Conservation (phyloP, 257 asterid genomes). For the Linaria vulgaris region DNA sequence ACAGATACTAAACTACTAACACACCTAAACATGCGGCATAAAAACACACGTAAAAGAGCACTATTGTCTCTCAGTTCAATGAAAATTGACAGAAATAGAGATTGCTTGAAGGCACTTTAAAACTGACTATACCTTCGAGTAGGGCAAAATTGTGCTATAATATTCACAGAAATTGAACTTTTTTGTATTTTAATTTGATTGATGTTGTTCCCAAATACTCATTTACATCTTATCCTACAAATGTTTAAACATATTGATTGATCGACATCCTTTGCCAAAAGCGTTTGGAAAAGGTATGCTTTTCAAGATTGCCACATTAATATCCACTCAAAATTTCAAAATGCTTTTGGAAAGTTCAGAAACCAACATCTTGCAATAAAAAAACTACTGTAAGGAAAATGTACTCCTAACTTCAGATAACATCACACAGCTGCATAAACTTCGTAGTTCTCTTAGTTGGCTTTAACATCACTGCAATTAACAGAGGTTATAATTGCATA, state of each 20-base stretch:
- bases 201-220: slow-evolving; percentile 14
- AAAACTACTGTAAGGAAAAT: too few relatives aligned
- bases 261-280: background rate
- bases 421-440: too few relatives aligned
- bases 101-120: slow-evolving; percentile 7
- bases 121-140: slow-evolving; percentile 11
- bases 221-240: background rate
- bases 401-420: too few relatives aligned
- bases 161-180: background rate
- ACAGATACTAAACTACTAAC: background rate
- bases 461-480: too few relatives aligned
- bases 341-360: background rate
- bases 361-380: background rate
- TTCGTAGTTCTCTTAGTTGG: too few relatives aligned
- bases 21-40: slow-evolving; percentile 7
- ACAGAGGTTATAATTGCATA: background rate
- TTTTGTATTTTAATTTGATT: background rate
- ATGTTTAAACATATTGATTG: background rate
- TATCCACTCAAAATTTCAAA: background rate
- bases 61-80: slow-evolving; percentile 20
- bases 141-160: slow-evolving; percentile 11
- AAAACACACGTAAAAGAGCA: background rate
- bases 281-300: background rate
- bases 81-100: slow-evolving; percentile 13
- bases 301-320: background rate